Evolutionary conservation across 169 alveolate species (phyloP), one percentile per base, ranked within the genome.

Genomic region (Cryptosporidium muris): DNA sequence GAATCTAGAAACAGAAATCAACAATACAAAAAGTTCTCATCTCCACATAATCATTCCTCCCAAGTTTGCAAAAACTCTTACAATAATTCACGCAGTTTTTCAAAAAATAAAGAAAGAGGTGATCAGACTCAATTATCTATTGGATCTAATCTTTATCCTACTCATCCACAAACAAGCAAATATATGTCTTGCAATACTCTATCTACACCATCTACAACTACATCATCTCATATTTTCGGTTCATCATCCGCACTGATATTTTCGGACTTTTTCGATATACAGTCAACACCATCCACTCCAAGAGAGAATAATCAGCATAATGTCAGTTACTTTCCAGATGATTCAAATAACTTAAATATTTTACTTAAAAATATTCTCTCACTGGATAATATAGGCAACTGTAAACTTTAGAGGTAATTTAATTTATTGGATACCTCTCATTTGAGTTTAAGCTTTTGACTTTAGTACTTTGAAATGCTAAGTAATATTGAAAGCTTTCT

Each of bases 241-340:
- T 36, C 52, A 25, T 51, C 51, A 36, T 66, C 81, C 7, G 43
- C 80, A 6, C 49, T 51, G 2, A 36, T 64, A 36, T 74, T 74
- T 58, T 74, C 85, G 48, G 85, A 74, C 25, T 74, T 74, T 63
- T 74, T 74, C 45, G 9, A 68, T 16, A 74, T 74, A 36, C 85
- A 74, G 36, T 74, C 85, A 47, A 14, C 63, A n/a, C 85, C 85
- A 34, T 62, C 85, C 5, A 40, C 66, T n/a, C 12, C 85, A 5
- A 47, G 54, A 42, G 85, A 74, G 49, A 54, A 74, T 36, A 74
- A 25, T 45, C 85, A 74, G 8, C 45, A 58, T 5, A 74, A 47
- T 58, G 63, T 68, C 47, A 68, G 60, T n/a, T 36, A 42, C 36
- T 52, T 74, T 42, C 68, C 85, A 5, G 74, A 74, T 12, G 60